These are phyloP conservation scores for Eimeria maxima DNA, from an alignment of 169 alveolate genomes.

Conservation along the genomic window DNA sequence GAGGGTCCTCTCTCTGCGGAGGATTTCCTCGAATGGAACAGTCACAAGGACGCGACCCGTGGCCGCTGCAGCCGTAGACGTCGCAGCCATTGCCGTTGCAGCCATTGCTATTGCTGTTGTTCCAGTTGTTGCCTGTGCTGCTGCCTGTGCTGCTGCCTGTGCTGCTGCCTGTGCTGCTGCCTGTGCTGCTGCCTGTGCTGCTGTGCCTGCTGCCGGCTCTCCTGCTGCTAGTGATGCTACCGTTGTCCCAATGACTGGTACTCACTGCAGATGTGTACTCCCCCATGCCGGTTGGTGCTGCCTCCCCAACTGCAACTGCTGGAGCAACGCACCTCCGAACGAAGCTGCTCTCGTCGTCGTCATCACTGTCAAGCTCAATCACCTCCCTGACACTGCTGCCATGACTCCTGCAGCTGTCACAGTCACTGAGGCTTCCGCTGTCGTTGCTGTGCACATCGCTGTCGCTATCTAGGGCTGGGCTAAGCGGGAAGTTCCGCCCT, in stretches of 20 bases:
- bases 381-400: conserved; percentile 27
- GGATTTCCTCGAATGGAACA: neutral
- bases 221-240: neutral
- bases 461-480: neutral
- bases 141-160: neutral
- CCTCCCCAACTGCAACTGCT: conserved; percentile 9
- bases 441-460: neutral
- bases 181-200: neutral
- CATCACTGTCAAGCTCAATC: conserved; percentile 41
- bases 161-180: neutral
- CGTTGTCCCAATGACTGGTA: neutral
- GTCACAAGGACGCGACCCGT: neutral
- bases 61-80: neutral
- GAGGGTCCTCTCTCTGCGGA: neutral
- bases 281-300: neutral
- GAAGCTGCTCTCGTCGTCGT: conserved; percentile 6
- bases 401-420: neutral
- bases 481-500: neutral
- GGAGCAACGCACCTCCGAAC: conserved; percentile 1
- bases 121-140: neutral
- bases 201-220: neutral
- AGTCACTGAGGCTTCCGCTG: neutral
- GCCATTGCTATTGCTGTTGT: neutral
- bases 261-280: neutral
- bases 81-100: neutral